Conservation (phyloP, 2,329 filamentous ascomycete species). For the Drechslerella dactyloides region DNA sequence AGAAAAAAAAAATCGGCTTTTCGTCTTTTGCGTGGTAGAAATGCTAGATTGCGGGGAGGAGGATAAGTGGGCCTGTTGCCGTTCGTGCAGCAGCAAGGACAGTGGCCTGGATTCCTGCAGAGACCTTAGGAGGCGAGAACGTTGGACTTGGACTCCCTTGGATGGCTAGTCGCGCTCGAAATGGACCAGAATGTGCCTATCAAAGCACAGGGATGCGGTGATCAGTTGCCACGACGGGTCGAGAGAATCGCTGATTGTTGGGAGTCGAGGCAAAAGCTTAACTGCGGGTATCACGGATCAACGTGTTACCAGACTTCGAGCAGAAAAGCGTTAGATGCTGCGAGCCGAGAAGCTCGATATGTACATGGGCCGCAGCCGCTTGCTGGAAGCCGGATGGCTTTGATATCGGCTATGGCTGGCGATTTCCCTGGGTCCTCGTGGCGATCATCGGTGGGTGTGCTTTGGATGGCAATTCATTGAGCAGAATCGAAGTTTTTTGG, state of each 20-base stretch:
- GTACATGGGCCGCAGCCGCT: neutral
- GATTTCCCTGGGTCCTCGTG: constrained; percentile 27
- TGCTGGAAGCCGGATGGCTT: constrained; percentile 20
- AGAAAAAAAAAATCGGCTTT: neutral
- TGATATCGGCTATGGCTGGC: constrained; percentile 31
- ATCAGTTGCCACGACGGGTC: constrained; percentile 28
- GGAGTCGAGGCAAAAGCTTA: constrained; percentile 18
- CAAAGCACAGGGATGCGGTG: constrained; percentile 23
- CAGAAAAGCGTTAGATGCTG: constrained; percentile 12
- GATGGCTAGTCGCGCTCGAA: constrained; percentile 19
- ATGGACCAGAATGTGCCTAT: constrained; percentile 27
- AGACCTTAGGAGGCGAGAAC: constrained; percentile 34
- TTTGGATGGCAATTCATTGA: constrained; percentile 10
- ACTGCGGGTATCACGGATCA: constrained; percentile 19
- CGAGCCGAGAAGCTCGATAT: constrained; percentile 11
- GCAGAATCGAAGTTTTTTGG: constrained; percentile 1
- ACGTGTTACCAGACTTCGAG: constrained; percentile 21
- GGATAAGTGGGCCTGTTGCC: constrained; percentile 35
- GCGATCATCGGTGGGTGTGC: constrained; percentile 32
- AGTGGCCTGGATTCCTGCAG: constrained; percentile 22
- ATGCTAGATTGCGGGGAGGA: constrained; percentile 36
- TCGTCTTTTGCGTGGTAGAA: constrained; percentile 17
- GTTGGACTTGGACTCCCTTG: constrained; percentile 23
- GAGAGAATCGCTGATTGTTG: constrained; percentile 8
- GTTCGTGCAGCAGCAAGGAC: constrained; percentile 31